A percentile compares a stretch with the other conserved stretches of the same genome.
Evolutionary conservation across 108 stramenopile species (phyloP).

Genomic region (Cylindrotheca fusiformis): DNA sequence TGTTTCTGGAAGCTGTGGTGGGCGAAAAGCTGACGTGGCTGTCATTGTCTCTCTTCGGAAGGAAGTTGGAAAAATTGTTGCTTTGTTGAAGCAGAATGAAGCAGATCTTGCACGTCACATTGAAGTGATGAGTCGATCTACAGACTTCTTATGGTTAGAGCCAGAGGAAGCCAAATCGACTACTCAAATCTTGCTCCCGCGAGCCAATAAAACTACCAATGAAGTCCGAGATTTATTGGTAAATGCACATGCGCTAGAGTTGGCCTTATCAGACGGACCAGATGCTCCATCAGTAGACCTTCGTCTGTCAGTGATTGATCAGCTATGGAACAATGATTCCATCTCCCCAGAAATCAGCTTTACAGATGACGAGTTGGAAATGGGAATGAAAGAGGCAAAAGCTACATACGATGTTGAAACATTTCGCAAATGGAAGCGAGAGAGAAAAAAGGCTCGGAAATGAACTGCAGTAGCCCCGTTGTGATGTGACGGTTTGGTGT

Average conservation of each 20-base stretch:
- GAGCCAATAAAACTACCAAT: conserved; percentile 25
- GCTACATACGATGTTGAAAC: conserved; percentile 50
- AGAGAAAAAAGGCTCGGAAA: conserved; percentile 26
- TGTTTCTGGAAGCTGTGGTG: conserved; percentile 54
- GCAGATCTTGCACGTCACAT: conserved; percentile 47
- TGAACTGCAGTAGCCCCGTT: too few species aligned
- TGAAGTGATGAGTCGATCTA: conserved; percentile 29
- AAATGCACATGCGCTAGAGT: conserved; percentile 33
- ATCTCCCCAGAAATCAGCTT: conserved; percentile 24
- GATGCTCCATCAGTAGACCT: neutral
- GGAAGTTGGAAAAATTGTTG: conserved; percentile 38
- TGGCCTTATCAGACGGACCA: conserved; percentile 10
- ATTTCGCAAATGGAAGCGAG: conserved; percentile 65
- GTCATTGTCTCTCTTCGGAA: conserved; percentile 30
- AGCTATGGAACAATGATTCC: conserved; percentile 32
- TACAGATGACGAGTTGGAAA: conserved; percentile 47
- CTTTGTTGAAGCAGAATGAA: conserved; percentile 25
- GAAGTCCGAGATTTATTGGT: conserved; percentile 19
- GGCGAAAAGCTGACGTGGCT: conserved; percentile 41
- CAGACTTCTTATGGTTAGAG: conserved; percentile 48
- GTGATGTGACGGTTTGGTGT: too few species aligned
- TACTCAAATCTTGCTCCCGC: conserved; percentile 55
- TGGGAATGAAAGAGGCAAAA: conserved; percentile 63
- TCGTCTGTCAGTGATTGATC: conserved; percentile 16
- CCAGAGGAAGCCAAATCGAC: conserved; percentile 46